Evolutionary conservation across 164 flowering plant genomes (phyloP), one percentile per base, ranked within the genome.

Genomic region (Kalanchoe fedtschenkoi): DNA sequence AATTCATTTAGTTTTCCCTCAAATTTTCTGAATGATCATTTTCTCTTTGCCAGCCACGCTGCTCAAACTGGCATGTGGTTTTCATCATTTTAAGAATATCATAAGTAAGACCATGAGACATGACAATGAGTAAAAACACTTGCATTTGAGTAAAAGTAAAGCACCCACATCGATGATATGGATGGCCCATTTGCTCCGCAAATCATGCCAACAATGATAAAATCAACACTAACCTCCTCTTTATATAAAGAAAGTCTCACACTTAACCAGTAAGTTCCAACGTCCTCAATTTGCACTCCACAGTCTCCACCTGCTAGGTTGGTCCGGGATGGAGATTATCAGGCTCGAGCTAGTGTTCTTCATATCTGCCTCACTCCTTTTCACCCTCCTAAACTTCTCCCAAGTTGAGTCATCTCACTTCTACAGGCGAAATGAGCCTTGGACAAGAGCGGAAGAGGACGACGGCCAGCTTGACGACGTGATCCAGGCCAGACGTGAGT

Each of bases 391-490:
- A 59, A 14, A 19, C 41, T 0, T 62, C 37, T 3, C 46, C 11
- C 51, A 16, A 55, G 74, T 62, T 4, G 32, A 58, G 21, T 71
- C 76, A 15, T 68, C 72, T 0, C 61, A 62, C 46, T 63, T 66
- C 13, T 69, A 70, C 34, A 32, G 30, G 9, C 69, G 73, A 7
- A 75, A 74, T 15, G 71, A 63, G 47, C 42, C 66, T 13, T 78
- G 85, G 87, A 66, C 76, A 0, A 71, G 72, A 6, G 80, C 74
- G 43, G 74, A 82, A 17, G 81, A 77, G 11, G 70, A 78, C 61
- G 87, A 77, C 22, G 70, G 14, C 21, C 9, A n/a, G 16, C 8
- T 75, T 19, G 64, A 54, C 46, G 64, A 54, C 46, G 71, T 80
- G 74, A 74, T 81, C 37, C 79, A 76, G 42, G 73, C 64, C 53